A percentile compares a stretch with the other conserved stretches of the same genome.
phyloP scores from a whole-genome alignment of 495 filamentous ascomycete species.

The Penicillium egyptiacum region DNA sequence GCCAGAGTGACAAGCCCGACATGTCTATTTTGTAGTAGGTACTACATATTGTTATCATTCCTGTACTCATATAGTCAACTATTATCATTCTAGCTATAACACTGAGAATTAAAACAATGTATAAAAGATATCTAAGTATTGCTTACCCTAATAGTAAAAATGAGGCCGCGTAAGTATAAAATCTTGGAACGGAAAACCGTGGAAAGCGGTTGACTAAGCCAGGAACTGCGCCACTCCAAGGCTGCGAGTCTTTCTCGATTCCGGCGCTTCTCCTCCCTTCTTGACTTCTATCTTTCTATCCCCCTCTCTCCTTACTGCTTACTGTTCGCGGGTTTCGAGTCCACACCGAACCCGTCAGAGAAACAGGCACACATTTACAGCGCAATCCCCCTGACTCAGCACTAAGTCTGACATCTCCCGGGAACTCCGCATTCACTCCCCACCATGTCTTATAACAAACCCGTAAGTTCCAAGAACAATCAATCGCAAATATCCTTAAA shows the following conservation, averaged over 20 bases:
- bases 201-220: conserved; percentile 6
- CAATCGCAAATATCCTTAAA: not conserved
- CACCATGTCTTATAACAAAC: conserved; percentile 33
- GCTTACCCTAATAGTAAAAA: too few relatives aligned
- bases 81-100: too few relatives aligned
- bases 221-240: not conserved
- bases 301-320: not conserved
- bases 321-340: not conserved
- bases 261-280: not conserved
- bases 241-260: not conserved
- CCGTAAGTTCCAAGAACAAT: conserved; percentile 25
- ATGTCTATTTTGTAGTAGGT: too few relatives aligned
- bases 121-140: too few relatives aligned
- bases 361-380: not conserved
- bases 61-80: too few relatives aligned
- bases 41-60: too few relatives aligned
- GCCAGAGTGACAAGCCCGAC: not conserved
- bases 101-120: not conserved
- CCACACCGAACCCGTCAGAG: not conserved
- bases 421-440: not conserved
- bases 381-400: not conserved
- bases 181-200: not conserved
- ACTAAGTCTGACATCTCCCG: not conserved
- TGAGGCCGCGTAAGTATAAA: conserved; percentile 2
- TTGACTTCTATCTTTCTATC: not conserved